Conservation (phyloP, 345 rosid genomes). For the Tarenaya hassleriana region DNA sequence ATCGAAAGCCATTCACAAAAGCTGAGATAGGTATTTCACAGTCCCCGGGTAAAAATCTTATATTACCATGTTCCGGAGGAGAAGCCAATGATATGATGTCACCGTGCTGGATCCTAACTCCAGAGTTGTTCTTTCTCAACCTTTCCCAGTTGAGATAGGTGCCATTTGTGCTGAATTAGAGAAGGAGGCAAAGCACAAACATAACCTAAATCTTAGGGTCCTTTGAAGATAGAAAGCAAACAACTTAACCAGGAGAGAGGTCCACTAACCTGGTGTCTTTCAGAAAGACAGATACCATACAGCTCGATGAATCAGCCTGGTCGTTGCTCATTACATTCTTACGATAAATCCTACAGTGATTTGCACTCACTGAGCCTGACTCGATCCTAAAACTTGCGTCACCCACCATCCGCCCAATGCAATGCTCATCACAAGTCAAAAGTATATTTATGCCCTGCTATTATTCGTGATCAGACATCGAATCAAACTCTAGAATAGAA, state of each 20-base stretch:
- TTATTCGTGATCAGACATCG: constrained; percentile 11
- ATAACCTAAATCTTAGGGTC: not conserved
- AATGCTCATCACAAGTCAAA: constrained; percentile 64
- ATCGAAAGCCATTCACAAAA: not conserved
- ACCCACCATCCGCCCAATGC: constrained; percentile 62
- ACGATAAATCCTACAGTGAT: constrained; percentile 72
- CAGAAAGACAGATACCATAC: constrained; percentile 44
- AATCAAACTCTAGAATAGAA: not conserved
- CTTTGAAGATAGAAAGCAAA: not conserved
- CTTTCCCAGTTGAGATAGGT: constrained; percentile 78
- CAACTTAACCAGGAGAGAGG: constrained; percentile 1
- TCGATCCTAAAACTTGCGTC: constrained; percentile 59
- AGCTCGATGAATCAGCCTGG: constrained; percentile 23
- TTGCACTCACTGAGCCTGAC: constrained; percentile 62
- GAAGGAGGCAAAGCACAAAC: not conserved
- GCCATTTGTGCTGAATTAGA: constrained; percentile 66
- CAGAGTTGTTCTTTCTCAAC: constrained; percentile 59
- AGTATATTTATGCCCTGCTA: constrained; percentile 77
- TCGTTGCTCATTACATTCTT: constrained; percentile 30
- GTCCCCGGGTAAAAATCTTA: not conserved
- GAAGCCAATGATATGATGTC: constrained; percentile 79
- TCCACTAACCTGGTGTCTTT: constrained; percentile 69
- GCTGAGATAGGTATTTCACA: not conserved
- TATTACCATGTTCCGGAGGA: constrained; percentile 80
- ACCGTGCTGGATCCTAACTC: constrained; percentile 61